Percentiles rank a stretch among this genome's conserved stretches.
phyloP scores from a whole-genome alignment of 768 basidiomycete genomes.

The Leccinum longicurvipes region DNA sequence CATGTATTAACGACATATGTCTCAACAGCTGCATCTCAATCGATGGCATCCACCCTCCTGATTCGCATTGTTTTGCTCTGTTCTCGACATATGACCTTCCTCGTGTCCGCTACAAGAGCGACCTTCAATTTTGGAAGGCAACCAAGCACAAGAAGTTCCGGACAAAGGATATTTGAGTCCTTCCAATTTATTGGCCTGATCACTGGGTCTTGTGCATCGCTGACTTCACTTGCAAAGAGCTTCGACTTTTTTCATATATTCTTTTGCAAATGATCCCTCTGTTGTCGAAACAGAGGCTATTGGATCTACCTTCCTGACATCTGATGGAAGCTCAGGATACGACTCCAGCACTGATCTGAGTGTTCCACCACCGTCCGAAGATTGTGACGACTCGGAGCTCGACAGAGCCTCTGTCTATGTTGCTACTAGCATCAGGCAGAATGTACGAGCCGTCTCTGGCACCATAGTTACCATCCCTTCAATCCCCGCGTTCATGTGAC shows the following conservation, averaged over 20 bases:
- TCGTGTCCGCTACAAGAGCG: background rate
- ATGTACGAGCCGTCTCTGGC: too few relatives aligned
- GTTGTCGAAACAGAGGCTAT: too few relatives aligned
- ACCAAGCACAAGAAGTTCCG: background rate
- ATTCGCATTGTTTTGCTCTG: background rate
- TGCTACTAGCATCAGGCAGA: too few relatives aligned
- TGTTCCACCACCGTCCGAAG: too few relatives aligned
- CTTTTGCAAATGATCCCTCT: too few relatives aligned
- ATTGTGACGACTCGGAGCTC: too few relatives aligned
- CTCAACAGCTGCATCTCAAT: background rate
- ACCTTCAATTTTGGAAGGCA: background rate
- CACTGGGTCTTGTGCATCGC: background rate
- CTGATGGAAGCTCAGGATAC: too few relatives aligned
- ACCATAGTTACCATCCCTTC: too few relatives aligned
- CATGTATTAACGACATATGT: background rate
- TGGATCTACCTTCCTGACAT: too few relatives aligned
- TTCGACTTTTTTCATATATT: slow-evolving; percentile 1
- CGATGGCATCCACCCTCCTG: background rate
- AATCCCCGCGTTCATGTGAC: too few relatives aligned
- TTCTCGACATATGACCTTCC: background rate
- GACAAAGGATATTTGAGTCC: background rate
- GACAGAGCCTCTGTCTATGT: too few relatives aligned
- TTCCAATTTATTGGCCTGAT: background rate
- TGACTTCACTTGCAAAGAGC: background rate
- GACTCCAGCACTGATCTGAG: too few relatives aligned